Percentiles rank a stretch among this genome's conserved stretches.
phyloP scores from a whole-genome alignment of 441 rosid species.

The Arabidopsis hybrid region DNA sequence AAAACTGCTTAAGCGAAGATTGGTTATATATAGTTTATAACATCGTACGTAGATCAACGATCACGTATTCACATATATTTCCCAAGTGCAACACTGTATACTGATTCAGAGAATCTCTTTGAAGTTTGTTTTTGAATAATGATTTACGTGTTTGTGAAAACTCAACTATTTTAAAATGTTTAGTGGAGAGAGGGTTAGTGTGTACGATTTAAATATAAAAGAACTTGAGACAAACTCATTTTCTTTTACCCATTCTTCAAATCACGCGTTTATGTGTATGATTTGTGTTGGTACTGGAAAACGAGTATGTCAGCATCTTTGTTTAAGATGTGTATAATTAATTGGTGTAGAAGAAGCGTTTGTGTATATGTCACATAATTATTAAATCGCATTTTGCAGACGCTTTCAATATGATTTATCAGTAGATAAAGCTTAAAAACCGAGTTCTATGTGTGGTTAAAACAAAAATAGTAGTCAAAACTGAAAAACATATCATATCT shows the following conservation, averaged over 20 bases:
- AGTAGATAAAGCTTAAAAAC: constrained; percentile 34
- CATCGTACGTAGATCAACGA: not conserved
- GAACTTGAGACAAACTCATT: not conserved
- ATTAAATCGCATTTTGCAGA: constrained; percentile 56
- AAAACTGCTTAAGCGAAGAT: not conserved
- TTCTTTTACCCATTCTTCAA: not conserved
- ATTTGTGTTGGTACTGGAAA: not conserved
- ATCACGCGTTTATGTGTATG: not conserved
- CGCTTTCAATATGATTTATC: constrained; percentile 56
- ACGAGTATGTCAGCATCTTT: constrained; percentile 14
- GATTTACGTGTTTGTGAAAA: not conserved
- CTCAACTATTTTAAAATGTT: not conserved
- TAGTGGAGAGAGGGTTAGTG: constrained; percentile 10
- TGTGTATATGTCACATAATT: constrained; percentile 34
- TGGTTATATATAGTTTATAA: not conserved
- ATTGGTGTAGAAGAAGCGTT: not conserved
- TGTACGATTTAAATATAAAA: not conserved
- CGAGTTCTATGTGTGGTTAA: constrained; percentile 58
- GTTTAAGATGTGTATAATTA: not conserved
- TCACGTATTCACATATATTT: not conserved
- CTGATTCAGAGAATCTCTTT: not conserved
- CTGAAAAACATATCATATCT: constrained; percentile 44
- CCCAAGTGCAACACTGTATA: not conserved
- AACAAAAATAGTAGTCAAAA: constrained; percentile 66
- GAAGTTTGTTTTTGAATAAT: constrained; percentile 4